These are phyloP conservation scores for Cunninghamia lanceolata DNA, from an alignment of 75 land plant species.

Conservation along the genomic window DNA sequence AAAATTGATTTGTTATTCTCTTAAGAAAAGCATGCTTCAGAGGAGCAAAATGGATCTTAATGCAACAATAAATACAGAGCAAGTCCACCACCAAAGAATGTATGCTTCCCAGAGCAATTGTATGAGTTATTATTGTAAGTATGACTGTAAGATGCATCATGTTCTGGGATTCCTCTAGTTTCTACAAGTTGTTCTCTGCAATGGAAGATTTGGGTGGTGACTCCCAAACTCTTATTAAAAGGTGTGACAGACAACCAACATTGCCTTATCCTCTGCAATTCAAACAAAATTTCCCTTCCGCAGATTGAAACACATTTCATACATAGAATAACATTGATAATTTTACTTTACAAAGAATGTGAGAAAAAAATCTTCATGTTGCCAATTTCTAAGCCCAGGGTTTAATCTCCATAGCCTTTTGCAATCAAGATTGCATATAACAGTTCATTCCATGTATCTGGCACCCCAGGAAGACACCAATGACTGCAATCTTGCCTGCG, in stretches of 20 bases:
- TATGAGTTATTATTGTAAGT: neutral
- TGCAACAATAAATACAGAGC: neutral
- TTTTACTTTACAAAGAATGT: slow-evolving; percentile 2
- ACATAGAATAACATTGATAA: neutral
- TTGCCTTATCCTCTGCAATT: slow-evolving; percentile 1
- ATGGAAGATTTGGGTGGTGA: slow-evolving; percentile 1
- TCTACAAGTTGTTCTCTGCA: neutral
- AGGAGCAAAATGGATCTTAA: neutral
- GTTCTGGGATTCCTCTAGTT: neutral
- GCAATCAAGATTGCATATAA: slow-evolving; percentile 39
- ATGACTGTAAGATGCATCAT: neutral
- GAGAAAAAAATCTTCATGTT: neutral
- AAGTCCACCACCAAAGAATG: neutral
- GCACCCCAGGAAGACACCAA: slow-evolving; percentile 90
- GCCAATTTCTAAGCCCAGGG: neutral
- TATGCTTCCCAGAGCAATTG: neutral
- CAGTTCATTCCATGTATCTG: slow-evolving; percentile 90
- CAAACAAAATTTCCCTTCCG: neutral
- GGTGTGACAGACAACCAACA: neutral
- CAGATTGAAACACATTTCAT: neutral
- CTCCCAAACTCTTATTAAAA: neutral
- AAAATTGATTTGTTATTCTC: neutral
- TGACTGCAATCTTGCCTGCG: slow-evolving; percentile 84
- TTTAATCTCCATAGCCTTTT: neutral
- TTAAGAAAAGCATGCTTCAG: neutral